These are phyloP conservation scores for Aspergillus cristatus DNA, from an alignment of 495 filamentous ascomycete species.

Conservation along the genomic window DNA sequence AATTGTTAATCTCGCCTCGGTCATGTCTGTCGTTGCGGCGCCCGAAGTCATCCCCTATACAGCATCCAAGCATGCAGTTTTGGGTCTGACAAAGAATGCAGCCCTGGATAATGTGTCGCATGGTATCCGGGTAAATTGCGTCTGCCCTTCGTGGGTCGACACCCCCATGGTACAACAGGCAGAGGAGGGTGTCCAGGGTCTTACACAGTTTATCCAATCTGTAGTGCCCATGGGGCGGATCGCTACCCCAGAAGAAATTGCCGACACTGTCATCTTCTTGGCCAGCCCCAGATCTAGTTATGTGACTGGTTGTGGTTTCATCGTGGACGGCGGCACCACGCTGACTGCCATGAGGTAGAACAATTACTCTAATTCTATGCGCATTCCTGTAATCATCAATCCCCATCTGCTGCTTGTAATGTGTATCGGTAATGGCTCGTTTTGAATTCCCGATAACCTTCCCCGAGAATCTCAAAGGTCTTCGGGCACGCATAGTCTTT, in stretches of 20 bases:
- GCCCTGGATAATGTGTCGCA: slow-evolving; percentile 20
- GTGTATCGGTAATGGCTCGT: too few species aligned
- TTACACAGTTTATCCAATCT: background rate
- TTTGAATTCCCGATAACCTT: too few species aligned
- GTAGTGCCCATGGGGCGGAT: slow-evolving; percentile 4
- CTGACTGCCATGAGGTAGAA: too few species aligned
- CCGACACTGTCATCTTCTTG: slow-evolving; percentile 4
- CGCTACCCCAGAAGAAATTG: slow-evolving; percentile 3
- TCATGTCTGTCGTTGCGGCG: slow-evolving; percentile 16
- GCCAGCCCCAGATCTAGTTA: slow-evolving; percentile 5
- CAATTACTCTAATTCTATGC: too few species aligned
- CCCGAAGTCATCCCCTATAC: slow-evolving; percentile 23
- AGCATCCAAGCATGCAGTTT: slow-evolving; percentile 34
- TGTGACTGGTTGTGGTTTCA: slow-evolving; percentile 4
- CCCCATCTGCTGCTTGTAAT: too few species aligned
- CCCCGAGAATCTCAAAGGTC: too few species aligned
- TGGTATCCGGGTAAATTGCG: slow-evolving; percentile 33
- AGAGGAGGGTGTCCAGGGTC: slow-evolving; percentile 12
- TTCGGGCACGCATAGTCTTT: too few species aligned
- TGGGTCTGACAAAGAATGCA: slow-evolving; percentile 33
- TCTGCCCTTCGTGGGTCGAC: slow-evolving; percentile 33
- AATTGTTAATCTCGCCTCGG: slow-evolving; percentile 34
- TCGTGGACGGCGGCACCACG: slow-evolving; percentile 7
- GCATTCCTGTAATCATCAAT: too few species aligned
- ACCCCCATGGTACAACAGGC: slow-evolving; percentile 26